Conservation (phyloP, 345 rosid species). For the Raphanus raphanistrum region DNA sequence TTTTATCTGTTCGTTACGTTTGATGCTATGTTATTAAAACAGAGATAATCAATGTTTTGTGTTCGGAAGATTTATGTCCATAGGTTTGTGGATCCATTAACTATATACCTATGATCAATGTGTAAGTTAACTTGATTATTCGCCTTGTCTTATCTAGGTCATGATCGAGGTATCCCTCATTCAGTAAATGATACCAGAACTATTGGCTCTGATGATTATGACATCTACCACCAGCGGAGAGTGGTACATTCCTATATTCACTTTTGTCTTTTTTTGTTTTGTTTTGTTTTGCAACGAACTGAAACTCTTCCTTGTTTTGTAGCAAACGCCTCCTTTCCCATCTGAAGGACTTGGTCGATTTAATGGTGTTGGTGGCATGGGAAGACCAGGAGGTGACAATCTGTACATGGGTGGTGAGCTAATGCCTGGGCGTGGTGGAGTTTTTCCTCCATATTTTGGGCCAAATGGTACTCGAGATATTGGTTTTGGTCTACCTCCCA, state of each 20-base stretch:
- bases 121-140: background rate
- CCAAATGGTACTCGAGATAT: slow-evolving; percentile 47
- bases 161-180: slow-evolving; percentile 24
- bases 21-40: background rate
- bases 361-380: slow-evolving; percentile 44
- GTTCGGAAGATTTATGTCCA: background rate
- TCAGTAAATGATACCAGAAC: too few species aligned
- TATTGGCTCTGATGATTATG: too few species aligned
- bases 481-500: slow-evolving; percentile 56
- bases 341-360: slow-evolving; percentile 57
- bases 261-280: too few species aligned
- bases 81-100: background rate
- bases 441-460: slow-evolving; percentile 44
- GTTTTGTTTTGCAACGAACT: too few species aligned
- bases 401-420: slow-evolving; percentile 45
- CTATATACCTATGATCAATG: background rate
- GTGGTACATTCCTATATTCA: too few species aligned
- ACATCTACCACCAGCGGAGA: too few species aligned
- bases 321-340: background rate
- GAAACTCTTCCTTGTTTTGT: too few species aligned
- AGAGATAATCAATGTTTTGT: slow-evolving; percentile 2
- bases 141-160: slow-evolving; percentile 31
- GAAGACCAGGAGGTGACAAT: slow-evolving; percentile 42
- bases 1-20: background rate
- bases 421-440: slow-evolving; percentile 46